These are phyloP conservation scores for Cladobotryum mycophilum DNA, from an alignment of 2,329 filamentous ascomycete species.

Conservation along the genomic window DNA sequence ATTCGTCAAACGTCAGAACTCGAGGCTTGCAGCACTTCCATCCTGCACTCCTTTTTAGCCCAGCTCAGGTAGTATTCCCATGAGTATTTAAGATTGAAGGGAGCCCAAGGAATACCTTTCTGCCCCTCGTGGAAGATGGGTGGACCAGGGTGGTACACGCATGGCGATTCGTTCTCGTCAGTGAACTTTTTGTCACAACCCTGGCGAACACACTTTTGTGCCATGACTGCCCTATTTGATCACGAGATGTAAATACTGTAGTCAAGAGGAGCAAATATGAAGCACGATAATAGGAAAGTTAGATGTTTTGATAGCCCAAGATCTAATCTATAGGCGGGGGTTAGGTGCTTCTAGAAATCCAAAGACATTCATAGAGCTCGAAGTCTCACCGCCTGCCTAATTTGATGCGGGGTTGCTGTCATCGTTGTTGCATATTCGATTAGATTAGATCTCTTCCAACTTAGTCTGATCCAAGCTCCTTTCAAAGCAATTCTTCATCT, in stretches of 20 bases:
- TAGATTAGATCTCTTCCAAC: neutral
- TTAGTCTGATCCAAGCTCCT: neutral
- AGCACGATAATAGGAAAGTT: no score
- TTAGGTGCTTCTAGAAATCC: conserved; percentile 37
- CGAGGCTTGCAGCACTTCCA: conserved; percentile 99
- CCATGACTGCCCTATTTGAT: conserved; percentile 40
- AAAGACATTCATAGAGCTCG: conserved; percentile 21
- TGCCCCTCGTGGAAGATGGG: conserved; percentile 97
- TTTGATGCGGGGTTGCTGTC: conserved; percentile 24
- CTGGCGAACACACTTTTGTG: conserved; percentile 90
- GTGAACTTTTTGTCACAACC: conserved; percentile 87
- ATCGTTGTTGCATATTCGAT: neutral
- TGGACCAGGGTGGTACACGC: conserved; percentile 86
- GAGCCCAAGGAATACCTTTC: conserved; percentile 59
- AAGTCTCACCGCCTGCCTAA: conserved; percentile 30
- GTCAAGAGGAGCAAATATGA: no score
- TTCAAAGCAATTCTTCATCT: neutral
- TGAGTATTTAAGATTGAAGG: neutral
- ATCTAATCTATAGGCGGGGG: conserved; percentile 19
- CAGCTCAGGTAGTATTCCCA: neutral
- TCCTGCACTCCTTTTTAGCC: conserved; percentile 46
- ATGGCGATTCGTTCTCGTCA: conserved; percentile 68
- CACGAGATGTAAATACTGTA: neutral
- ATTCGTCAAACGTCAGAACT: conserved; percentile 96
- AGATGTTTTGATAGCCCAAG: neutral